Evolutionary conservation across 202 grass and related monocot genomes (phyloP).

Genomic region (Brachypodium distachyon): DNA sequence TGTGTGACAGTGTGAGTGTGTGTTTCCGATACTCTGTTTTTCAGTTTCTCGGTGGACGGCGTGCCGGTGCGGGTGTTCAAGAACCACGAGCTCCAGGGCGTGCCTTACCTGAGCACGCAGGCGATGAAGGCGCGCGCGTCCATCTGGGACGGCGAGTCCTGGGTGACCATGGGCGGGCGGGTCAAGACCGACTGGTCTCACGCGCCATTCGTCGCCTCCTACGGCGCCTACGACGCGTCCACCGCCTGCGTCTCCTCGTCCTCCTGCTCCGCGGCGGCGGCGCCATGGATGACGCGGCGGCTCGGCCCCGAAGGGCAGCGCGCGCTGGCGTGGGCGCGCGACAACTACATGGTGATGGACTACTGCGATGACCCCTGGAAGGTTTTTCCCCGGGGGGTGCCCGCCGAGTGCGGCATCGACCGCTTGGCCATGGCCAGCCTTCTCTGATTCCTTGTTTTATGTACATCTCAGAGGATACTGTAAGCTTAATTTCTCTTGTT

Average conservation of each 20-base stretch:
- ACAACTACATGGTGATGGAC: slow-evolving; percentile 46
- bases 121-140: slow-evolving; percentile 39
- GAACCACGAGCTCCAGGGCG: slow-evolving; percentile 24
- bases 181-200: slow-evolving; percentile 44
- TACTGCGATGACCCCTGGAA: slow-evolving; percentile 43
- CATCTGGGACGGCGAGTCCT: slow-evolving; percentile 52
- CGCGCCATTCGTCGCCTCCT: slow-evolving; percentile 44
- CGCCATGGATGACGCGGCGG: slow-evolving; percentile 31
- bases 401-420: slow-evolving; percentile 36
- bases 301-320: slow-evolving; percentile 18
- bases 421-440: no score
- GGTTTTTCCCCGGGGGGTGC: neutral
- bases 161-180: slow-evolving; percentile 23
- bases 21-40: neutral
- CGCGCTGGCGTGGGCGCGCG: slow-evolving; percentile 28
- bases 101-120: slow-evolving; percentile 33
- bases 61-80: slow-evolving; percentile 44
- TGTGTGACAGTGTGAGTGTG: no score
- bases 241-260: neutral
- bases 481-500: no score
- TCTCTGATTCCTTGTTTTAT: no score
- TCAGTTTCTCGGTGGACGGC: slow-evolving; percentile 58
- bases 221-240: slow-evolving; percentile 36
- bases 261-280: no score
- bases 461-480: no score